Evolutionary conservation across 257 asterid genomes (phyloP).

Genomic region (Nemophila menziesii): DNA sequence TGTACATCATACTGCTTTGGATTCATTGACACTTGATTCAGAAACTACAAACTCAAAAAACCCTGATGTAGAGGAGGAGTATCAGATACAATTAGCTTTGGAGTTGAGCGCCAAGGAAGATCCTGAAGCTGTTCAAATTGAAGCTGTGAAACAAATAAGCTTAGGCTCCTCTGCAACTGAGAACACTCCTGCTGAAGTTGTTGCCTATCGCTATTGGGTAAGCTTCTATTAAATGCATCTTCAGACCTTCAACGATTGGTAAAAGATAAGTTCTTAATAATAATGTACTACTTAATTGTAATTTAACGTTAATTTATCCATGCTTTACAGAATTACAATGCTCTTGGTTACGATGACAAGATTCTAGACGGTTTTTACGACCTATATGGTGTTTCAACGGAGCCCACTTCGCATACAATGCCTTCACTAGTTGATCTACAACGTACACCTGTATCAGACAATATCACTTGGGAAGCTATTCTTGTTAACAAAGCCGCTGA

Average conservation of each 20-base stretch:
- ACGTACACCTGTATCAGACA: constrained; percentile 56
- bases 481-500: constrained; percentile 73
- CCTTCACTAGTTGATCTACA: constrained; percentile 90
- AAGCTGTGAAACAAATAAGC: constrained; percentile 96
- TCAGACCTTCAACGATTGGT: neutral
- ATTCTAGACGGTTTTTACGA: constrained; percentile 92
- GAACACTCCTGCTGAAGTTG: constrained; percentile 76
- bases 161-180: constrained; percentile 67
- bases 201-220: constrained; percentile 91
- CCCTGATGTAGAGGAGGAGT: constrained; percentile 83
- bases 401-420: constrained; percentile 69
- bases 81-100: constrained; percentile 82
- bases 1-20: constrained; percentile 51
- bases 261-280: neutral
- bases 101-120: constrained; percentile 96
- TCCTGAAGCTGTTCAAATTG: constrained; percentile 97
- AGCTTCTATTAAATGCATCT: constrained; percentile 11
- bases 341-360: constrained; percentile 92
- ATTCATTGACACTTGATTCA: constrained; percentile 45
- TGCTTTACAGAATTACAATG: constrained; percentile 94
- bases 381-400: constrained; percentile 59
- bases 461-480: constrained; percentile 81
- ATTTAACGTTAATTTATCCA: constrained; percentile 21
- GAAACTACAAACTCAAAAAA: constrained; percentile 64
- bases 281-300: neutral